These are phyloP conservation scores for Hemileccinum impolitum DNA, from an alignment of 768 basidiomycete species.

Conservation along the genomic window DNA sequence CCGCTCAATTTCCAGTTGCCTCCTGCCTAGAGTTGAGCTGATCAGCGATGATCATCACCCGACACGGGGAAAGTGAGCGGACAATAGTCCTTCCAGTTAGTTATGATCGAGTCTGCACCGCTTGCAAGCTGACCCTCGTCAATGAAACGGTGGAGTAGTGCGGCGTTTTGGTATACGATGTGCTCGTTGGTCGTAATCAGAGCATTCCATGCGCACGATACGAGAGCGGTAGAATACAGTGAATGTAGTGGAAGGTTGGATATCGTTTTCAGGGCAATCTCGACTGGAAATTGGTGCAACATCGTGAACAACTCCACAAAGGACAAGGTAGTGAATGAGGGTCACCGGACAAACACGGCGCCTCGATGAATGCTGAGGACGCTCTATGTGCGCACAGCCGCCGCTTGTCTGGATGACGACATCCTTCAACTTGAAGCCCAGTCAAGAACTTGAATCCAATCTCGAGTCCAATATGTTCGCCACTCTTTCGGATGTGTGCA, in stretches of 20 bases:
- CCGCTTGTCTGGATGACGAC: too few species aligned
- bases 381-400: too few species aligned
- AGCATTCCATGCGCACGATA: slow-evolving; percentile 45
- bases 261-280: slow-evolving; percentile 50
- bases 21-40: slow-evolving; percentile 36
- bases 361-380: too few species aligned
- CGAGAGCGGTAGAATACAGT: slow-evolving; percentile 33
- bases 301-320: slow-evolving; percentile 15
- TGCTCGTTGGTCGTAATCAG: slow-evolving; percentile 47
- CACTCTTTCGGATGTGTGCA: too few species aligned
- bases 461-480: too few species aligned
- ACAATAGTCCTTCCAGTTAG: slow-evolving; percentile 64
- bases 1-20: slow-evolving; percentile 41
- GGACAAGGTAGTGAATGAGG: too few species aligned
- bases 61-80: slow-evolving; percentile 1
- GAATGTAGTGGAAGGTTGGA: slow-evolving; percentile 47
- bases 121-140: slow-evolving; percentile 28
- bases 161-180: slow-evolving; percentile 54
- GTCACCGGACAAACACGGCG: too few species aligned
- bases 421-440: too few species aligned
- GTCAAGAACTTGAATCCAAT: too few species aligned
- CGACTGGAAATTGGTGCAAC: slow-evolving; percentile 49
- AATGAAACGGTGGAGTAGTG: slow-evolving; percentile 50
- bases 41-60: slow-evolving; percentile 8
- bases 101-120: slow-evolving; percentile 30